Evolutionary conservation across 176 grass and related monocot species (phyloP), one percentile per base, ranked within the genome.

Genomic region (Paspalum notatum): DNA sequence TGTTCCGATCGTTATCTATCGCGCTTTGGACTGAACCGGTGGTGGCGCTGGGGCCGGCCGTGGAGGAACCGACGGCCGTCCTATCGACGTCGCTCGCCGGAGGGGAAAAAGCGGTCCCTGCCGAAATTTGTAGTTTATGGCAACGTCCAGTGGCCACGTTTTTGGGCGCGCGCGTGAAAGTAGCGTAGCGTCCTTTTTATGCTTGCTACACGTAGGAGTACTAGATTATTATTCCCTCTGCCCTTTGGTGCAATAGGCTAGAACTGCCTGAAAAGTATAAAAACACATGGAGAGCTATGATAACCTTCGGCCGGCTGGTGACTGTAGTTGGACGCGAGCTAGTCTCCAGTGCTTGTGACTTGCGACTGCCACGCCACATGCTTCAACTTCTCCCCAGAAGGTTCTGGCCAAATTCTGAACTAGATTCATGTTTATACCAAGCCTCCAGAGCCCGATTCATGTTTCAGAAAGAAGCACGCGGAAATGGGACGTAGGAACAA

Each of bases 121-220:
- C 60, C 48, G 48, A 66, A 79, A 66, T 55, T 55, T 80, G 66
- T 68, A 18, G 37, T 77, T 62, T 74, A n/a, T 40, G 12, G 66
- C 32, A 45, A 72, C 43, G 42, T 13, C n/a, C 56, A 24, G 57
- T 27, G 59, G 47, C 38, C 44, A 25, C 68, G 57, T 72, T 70
- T 62, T 59, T 0, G 20, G 26, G 43, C 4, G 32, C 25, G 43
- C 4, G 32, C 25, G 64, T 54, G 17, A 51, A 40, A 68, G 62
- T 21, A 12, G 5, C 5, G 54, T 24, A 32, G 2, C 32, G 32
- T 3, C 32, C 43, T 43, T 62, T 82, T 71, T 61, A 32, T 32
- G 32, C 32, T 32, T 32, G 32, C 32, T 12, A 7, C n/a, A n/a
- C n/a, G n/a, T n/a, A n/a, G n/a, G n/a, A n/a, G 21, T 46, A 55